Base-by-base conservation (phyloP, 805 yeast species). In the Saccharomycopsis selenospora region DNA sequence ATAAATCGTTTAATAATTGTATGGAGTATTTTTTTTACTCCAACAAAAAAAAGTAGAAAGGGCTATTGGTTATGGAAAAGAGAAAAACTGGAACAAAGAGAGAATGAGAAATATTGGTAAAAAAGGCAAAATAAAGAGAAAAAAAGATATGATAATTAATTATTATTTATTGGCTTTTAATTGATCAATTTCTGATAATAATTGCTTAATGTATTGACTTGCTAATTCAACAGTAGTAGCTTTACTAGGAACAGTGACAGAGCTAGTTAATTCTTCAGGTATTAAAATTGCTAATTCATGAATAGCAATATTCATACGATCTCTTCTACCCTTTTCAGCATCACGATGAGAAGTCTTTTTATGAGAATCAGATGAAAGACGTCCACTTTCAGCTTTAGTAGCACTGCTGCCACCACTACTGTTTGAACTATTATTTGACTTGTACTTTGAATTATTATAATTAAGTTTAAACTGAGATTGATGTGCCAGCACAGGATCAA, bases 181-280 rank as follows among this genome's bases (percentile, higher is more conserved):
- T 13, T 24, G 23, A 14, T 48, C 46, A 7, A 72, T 59, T 52
- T 72, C 70, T 5, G 54, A 53, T 25, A 67, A 66, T 46, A 82
- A 63, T 28, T 66, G 63, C 43, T 67, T 65, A 49, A 91, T 89
- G 60, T 85, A 86, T 20, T 67, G 67, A 23, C 85, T 79, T 0
- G 96, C 96, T 59, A 88, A 69, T 63, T 91, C 99, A 2, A 93
- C 96, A 0, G 97, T 91, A 2, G 95, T 89, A 1, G 98, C 98
- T 60, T 91, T 91, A 24, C 95, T 82, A 1, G 95, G 95, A 28
- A 85, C 81, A 2, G 69, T 56, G 11, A 77, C 75, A 11, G 76
- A 72, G 29, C 76, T 82, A 49, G 73, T 77, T 57, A 79, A 67
- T 22, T 64, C 63, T 4, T 80, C 76, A 0, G 95, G 95, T 20